These are phyloP conservation scores for Rubus idaeus DNA, from an alignment of 306 rosid species.

Conservation along the genomic window DNA sequence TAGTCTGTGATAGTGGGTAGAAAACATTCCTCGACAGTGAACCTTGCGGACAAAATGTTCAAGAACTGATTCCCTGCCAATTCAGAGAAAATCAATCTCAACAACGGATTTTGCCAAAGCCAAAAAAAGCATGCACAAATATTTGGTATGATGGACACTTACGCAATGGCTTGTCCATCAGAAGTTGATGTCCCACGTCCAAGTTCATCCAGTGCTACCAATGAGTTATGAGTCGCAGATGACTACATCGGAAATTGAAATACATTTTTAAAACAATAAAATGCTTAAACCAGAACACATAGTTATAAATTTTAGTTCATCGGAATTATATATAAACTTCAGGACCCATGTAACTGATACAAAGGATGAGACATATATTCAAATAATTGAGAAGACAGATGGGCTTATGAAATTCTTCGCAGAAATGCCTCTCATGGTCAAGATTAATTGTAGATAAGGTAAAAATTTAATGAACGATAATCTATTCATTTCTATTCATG, in stretches of 20 bases:
- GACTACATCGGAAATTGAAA: conserved; percentile 48
- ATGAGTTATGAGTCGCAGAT: conserved; percentile 77
- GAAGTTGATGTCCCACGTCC: conserved; percentile 99
- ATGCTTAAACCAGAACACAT: conserved; percentile 12
- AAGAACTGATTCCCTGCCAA: conserved; percentile 75
- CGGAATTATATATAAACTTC: neutral
- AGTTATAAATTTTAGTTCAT: neutral
- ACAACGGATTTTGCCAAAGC: conserved; percentile 14
- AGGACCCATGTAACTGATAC: neutral
- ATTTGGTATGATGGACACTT: conserved; percentile 35
- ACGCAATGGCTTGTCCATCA: conserved; percentile 99
- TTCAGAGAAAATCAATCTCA: conserved; percentile 23
- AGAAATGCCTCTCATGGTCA: conserved; percentile 2
- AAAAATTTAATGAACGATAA: neutral
- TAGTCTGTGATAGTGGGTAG: conserved; percentile 88
- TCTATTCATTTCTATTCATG: neutral
- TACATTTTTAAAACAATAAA: conserved; percentile 15
- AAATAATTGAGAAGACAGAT: neutral
- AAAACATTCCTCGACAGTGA: conserved; percentile 84
- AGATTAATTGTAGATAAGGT: neutral
- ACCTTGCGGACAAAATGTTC: conserved; percentile 78
- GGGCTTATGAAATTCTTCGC: neutral
- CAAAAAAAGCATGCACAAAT: conserved; percentile 5
- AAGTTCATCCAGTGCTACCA: conserved; percentile 91
- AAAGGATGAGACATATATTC: neutral